Percentiles rank a stretch among this genome's conserved stretches.
phyloP scores from a whole-genome alignment of 768 basidiomycete species.

The Psilocybe tampanensis region DNA sequence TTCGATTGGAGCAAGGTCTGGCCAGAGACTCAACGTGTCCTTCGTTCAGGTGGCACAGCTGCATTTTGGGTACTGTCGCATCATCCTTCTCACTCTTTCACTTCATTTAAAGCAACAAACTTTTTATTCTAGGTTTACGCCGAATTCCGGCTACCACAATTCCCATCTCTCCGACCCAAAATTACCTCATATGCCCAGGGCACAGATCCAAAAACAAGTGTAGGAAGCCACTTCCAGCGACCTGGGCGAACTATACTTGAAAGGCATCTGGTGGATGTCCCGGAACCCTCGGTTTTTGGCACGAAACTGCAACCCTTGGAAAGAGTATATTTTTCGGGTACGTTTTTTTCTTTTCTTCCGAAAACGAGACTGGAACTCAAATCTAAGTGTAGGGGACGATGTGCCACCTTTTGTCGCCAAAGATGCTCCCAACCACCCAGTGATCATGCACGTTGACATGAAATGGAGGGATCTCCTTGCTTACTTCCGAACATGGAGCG shows the following conservation, averaged over 20 bases:
- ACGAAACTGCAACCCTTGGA: conserved; percentile 44
- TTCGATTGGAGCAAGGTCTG: conserved; percentile 76
- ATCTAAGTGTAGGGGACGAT: conserved; percentile 35
- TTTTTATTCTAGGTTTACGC: conserved; percentile 54
- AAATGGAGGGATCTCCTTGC: conserved; percentile 66
- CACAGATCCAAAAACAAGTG: conserved; percentile 47
- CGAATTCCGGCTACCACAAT: conserved; percentile 68
- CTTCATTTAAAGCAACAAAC: neutral
- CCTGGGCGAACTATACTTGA: conserved; percentile 81
- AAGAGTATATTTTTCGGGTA: conserved; percentile 63
- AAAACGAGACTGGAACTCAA: neutral
- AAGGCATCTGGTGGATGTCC: conserved; percentile 69
- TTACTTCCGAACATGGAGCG: conserved; percentile 74
- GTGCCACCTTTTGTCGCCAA: conserved; percentile 34
- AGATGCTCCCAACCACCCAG: conserved; percentile 35
- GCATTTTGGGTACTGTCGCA: conserved; percentile 67
- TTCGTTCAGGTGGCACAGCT: conserved; percentile 63
- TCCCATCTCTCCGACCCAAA: conserved; percentile 56
- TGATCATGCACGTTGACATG: conserved; percentile 61
- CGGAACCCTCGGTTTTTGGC: conserved; percentile 41
- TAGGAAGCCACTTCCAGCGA: conserved; percentile 79
- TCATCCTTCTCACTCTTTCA: neutral
- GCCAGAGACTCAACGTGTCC: conserved; percentile 63
- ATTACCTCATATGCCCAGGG: conserved; percentile 71
- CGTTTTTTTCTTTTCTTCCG: conserved; percentile 9